Conservation (phyloP, 192 early-diverging fungal species). For the Backusella luteola region DNA sequence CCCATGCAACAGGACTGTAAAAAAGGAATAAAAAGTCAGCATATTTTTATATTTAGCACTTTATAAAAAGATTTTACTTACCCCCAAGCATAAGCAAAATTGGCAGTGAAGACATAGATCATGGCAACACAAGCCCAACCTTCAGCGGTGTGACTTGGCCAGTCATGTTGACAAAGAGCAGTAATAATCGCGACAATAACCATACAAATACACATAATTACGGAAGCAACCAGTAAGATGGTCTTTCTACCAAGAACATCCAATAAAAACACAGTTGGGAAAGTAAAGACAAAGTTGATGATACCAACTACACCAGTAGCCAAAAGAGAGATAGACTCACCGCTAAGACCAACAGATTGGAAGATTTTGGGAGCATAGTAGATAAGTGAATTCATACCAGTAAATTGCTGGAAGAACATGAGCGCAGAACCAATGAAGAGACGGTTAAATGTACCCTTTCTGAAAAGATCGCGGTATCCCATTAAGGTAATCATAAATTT, state of each 20-base stretch:
- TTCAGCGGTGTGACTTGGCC: constrained; percentile 23
- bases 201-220: constrained; percentile 31
- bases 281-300: constrained; percentile 71
- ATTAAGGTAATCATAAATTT: constrained; percentile 16
- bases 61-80: not conserved
- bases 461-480: constrained; percentile 48
- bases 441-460: constrained; percentile 51
- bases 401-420: constrained; percentile 68
- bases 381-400: constrained; percentile 74
- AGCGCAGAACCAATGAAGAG: constrained; percentile 51
- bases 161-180: constrained; percentile 37
- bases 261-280: constrained; percentile 71
- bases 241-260: constrained; percentile 69
- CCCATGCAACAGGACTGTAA: constrained; percentile 64
- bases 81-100: constrained; percentile 55
- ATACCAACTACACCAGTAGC: constrained; percentile 66
- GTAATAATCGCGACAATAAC: constrained; percentile 40
- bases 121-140: constrained; percentile 48
- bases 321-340: constrained; percentile 42
- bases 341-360: constrained; percentile 51
- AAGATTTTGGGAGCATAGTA: constrained; percentile 69
- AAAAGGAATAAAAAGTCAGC: not conserved
- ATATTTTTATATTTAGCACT: not conserved
- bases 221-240: constrained; percentile 61
- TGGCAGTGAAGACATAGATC: constrained; percentile 67